These are phyloP conservation scores for Boletus speciosus DNA, from an alignment of 768 basidiomycete species.

Conservation along the genomic window DNA sequence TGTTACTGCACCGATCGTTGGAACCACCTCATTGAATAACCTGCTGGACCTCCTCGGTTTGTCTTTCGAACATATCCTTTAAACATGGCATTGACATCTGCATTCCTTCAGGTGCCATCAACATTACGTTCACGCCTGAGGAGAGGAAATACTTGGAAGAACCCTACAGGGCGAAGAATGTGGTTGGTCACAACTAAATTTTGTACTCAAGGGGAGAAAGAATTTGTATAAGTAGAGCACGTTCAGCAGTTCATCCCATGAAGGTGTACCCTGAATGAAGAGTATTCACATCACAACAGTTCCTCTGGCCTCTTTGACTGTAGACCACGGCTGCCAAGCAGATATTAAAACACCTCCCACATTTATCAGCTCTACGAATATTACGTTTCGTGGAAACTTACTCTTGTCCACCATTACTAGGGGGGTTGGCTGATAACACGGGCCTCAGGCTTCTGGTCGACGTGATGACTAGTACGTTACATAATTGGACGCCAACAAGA, in stretches of 20 bases:
- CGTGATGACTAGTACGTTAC: too few relatives aligned
- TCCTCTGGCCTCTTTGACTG: too few relatives aligned
- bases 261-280: neutral
- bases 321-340: too few relatives aligned
- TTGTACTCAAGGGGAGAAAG: neutral
- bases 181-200: constrained; percentile 43
- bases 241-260: neutral
- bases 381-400: neutral
- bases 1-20: constrained; percentile 4
- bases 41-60: constrained; percentile 7
- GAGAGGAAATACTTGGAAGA: constrained; percentile 10
- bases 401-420: neutral
- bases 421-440: neutral
- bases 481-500: neutral
- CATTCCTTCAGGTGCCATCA: neutral
- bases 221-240: neutral
- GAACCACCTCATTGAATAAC: constrained; percentile 9
- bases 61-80: neutral
- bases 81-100: neutral
- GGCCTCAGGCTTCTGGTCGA: too few relatives aligned
- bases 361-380: too few relatives aligned
- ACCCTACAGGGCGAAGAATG: constrained; percentile 17
- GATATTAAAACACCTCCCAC: too few relatives aligned
- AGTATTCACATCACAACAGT: neutral
- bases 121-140: constrained; percentile 7